A percentile compares a stretch with the other conserved stretches of the same genome.
Evolutionary conservation across 495 filamentous ascomycete genomes (phyloP).

Genomic region (Saxophila tyrrhenica): DNA sequence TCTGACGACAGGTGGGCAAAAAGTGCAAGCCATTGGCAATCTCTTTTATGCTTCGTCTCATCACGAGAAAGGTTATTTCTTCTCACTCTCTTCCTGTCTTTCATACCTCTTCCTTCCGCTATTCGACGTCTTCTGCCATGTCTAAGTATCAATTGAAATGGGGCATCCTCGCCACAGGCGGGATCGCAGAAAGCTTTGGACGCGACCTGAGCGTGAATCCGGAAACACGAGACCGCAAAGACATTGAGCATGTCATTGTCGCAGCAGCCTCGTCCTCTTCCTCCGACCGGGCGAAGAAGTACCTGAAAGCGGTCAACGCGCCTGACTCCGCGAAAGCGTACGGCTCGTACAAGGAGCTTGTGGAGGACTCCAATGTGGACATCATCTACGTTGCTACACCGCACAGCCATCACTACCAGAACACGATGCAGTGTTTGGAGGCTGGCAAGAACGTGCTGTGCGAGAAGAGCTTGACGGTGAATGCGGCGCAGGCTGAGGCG

Average conservation of each 20-base stretch:
- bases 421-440: conserved; percentile 67
- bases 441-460: conserved; percentile 84
- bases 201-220: conserved; percentile 75
- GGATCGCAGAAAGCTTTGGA: conserved; percentile 68
- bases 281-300: conserved; percentile 52
- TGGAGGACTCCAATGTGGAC: conserved; percentile 65
- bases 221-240: conserved; percentile 54
- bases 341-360: conserved; percentile 68
- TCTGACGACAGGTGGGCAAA: too few relatives aligned
- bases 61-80: too few relatives aligned
- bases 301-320: conserved; percentile 55
- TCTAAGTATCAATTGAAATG: conserved; percentile 20
- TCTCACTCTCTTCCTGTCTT: not conserved
- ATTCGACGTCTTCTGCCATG: not conserved
- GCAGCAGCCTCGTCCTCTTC: conserved; percentile 78
- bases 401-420: conserved; percentile 92
- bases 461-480: conserved; percentile 90
- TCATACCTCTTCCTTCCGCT: not conserved
- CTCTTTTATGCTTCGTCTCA: too few relatives aligned
- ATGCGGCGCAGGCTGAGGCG: conserved; percentile 65
- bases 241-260: conserved; percentile 65
- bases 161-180: conserved; percentile 52
- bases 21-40: too few relatives aligned
- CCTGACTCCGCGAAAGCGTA: conserved; percentile 61
- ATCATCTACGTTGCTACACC: conserved; percentile 90